Conservation (phyloP, 306 rosid species). For the Prosopis cineraria region DNA sequence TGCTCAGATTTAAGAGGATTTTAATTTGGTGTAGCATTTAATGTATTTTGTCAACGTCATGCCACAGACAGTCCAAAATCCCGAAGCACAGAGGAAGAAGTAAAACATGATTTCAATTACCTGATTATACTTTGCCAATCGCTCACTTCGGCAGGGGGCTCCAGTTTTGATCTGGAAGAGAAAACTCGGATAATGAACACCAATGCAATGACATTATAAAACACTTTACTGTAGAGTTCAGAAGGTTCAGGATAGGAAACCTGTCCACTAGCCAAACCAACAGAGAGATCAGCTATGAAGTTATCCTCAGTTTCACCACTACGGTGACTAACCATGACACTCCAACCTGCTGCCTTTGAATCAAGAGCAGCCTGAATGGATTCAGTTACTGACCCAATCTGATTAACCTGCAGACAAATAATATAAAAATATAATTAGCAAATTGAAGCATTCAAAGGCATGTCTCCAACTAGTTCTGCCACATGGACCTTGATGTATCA, state of each 20-base stretch:
- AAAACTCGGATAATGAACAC: conserved; percentile 42
- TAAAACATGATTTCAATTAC: conserved; percentile 42
- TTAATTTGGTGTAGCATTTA: neutral
- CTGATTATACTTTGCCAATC: conserved; percentile 99
- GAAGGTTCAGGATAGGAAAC: conserved; percentile 42
- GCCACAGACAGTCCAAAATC: neutral
- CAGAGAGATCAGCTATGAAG: conserved; percentile 98
- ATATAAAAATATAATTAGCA: conserved; percentile 17
- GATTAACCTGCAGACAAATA: conserved; percentile 77
- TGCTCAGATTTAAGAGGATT: conserved; percentile 8
- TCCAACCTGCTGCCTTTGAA: conserved; percentile 99
- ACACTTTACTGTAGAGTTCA: neutral
- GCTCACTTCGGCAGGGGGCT: conserved; percentile 98
- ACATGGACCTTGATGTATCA: neutral
- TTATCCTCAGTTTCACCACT: conserved; percentile 99
- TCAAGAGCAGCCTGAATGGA: conserved; percentile 97
- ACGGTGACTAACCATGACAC: conserved; percentile 99
- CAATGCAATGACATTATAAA: conserved; percentile 20
- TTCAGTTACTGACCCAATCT: conserved; percentile 93
- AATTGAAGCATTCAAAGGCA: conserved; percentile 22
- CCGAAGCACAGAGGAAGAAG: neutral
- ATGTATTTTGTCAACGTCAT: neutral
- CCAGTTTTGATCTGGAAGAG: conserved; percentile 84
- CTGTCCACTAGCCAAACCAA: conserved; percentile 99
- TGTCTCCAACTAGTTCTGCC: neutral